Evolutionary conservation across 1,284 basidiomycete species (phyloP), one percentile per base, ranked within the genome.

Genomic region (Apiotrichum porosum): DNA sequence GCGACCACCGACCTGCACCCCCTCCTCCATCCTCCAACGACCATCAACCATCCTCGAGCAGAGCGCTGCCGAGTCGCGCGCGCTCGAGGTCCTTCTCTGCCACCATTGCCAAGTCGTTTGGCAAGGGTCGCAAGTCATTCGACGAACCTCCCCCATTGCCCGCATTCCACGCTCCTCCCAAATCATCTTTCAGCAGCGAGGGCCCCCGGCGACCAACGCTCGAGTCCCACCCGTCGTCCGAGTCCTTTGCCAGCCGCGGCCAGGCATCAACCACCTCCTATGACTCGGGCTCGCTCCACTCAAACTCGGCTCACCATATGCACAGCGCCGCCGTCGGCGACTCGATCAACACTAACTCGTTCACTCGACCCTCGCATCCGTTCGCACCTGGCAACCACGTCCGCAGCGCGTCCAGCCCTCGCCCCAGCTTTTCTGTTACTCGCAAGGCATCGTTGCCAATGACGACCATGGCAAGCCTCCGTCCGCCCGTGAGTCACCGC

Each of bases 51-150:
- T n/a, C n/a, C n/a, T n/a, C n/a, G n/a, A n/a, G n/a, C n/a, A n/a
- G n/a, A n/a, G n/a, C n/a, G n/a, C 26, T 28, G 26, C 26, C 26
- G 13, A 5, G 14, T 17, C 56, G 69, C 33, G 61, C 67, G 9
- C 47, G 69, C 24, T 67, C 68, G 10, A 37, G 66, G 19, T 67
- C 62, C 8, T 70, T 72, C 51, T 66, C 65, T 1, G 62, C 64
- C 4, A 53, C 63, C 1, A 50, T 70, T 19, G 54, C 60, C 14
- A 65, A 61, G 36, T 53, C 58, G 10, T 22, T 53, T 15, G 54
- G 51, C 37, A 49, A 42, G 33, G 51, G 38, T 0, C 36, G 37
- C 12, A 52, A 37, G 5, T 42, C 40, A 1, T 37, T 51, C 26
- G 44, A 43, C n/a, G 9, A 36, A 22, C 43, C 43, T 3, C 26